A percentile compares a stretch with the other conserved stretches of the same genome.
Evolutionary conservation across 2,329 filamentous ascomycete species (phyloP).

Genomic region (Penicillium occitanis): DNA sequence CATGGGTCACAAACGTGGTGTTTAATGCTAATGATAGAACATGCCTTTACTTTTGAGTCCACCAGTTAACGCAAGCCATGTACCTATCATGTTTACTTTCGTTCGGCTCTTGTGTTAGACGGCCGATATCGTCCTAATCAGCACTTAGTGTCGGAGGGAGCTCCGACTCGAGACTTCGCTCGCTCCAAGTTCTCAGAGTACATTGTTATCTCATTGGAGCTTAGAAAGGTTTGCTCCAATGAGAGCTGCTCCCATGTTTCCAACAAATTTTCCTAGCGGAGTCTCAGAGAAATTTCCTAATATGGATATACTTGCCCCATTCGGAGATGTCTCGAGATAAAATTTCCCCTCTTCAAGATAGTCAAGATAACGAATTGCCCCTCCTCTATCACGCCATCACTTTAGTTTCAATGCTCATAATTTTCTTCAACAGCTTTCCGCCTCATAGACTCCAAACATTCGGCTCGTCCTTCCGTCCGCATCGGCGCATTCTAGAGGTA

Average conservation of each 20-base stretch:
- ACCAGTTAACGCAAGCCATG: background rate
- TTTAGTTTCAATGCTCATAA: background rate
- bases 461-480: background rate
- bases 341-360: background rate
- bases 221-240: background rate
- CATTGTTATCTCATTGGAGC: background rate
- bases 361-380: background rate
- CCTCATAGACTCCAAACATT: background rate
- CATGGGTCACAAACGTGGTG: background rate
- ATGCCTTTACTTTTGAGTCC: background rate
- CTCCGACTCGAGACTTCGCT: background rate
- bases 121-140: background rate
- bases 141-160: background rate
- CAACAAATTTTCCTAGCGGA: background rate
- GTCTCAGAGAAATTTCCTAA: background rate
- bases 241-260: too few relatives aligned
- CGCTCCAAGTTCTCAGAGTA: background rate
- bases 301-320: background rate
- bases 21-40: background rate
- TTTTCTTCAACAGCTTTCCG: background rate
- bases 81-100: background rate
- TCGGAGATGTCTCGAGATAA: background rate
- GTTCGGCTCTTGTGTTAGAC: background rate
- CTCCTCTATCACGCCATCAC: background rate
- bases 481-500: background rate